Evolutionary conservation across 495 filamentous ascomycete genomes (phyloP).

Genomic region (Lindgomyces ingoldianus): DNA sequence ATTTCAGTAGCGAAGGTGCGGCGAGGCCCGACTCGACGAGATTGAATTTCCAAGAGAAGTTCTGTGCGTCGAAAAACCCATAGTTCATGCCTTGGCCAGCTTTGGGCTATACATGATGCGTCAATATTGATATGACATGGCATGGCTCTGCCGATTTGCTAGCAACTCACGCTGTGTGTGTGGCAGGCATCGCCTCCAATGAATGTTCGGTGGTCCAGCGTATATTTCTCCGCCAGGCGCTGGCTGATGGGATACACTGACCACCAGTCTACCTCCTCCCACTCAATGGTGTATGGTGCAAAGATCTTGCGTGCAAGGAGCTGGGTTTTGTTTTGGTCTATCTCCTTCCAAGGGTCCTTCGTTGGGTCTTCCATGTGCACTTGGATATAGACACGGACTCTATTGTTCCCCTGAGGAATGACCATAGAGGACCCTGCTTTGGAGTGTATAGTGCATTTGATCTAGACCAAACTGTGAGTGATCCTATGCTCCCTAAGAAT

Average conservation of each 20-base stretch:
- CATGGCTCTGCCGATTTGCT: neutral
- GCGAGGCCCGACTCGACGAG: neutral
- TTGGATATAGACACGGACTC: neutral
- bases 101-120: slow-evolving; percentile 1
- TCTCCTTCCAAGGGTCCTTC: neutral
- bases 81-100: slow-evolving; percentile 12
- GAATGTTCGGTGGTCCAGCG: neutral
- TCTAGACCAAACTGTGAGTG: neutral
- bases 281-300: slow-evolving; percentile 1
- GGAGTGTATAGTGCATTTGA: slow-evolving; percentile 14
- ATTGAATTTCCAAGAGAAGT: slow-evolving; percentile 6
- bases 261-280: slow-evolving; percentile 12
- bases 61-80: slow-evolving; percentile 3
- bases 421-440: slow-evolving; percentile 1
- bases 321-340: slow-evolving; percentile 1
- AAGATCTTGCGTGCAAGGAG: neutral
- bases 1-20: slow-evolving; percentile 2
- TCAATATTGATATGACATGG: neutral
- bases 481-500: no score
- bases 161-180: slow-evolving; percentile 11
- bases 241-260: slow-evolving; percentile 7
- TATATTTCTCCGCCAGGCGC: neutral
- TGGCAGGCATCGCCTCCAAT: slow-evolving; percentile 14
- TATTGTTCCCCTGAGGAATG: slow-evolving; percentile 1
- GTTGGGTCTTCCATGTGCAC: slow-evolving; percentile 2